Percentiles rank a stretch among this genome's conserved stretches.
These are phyloP conservation scores for Vitis rupestris DNA, from an alignment of 164 flowering plant genomes.

Conservation along the genomic window DNA sequence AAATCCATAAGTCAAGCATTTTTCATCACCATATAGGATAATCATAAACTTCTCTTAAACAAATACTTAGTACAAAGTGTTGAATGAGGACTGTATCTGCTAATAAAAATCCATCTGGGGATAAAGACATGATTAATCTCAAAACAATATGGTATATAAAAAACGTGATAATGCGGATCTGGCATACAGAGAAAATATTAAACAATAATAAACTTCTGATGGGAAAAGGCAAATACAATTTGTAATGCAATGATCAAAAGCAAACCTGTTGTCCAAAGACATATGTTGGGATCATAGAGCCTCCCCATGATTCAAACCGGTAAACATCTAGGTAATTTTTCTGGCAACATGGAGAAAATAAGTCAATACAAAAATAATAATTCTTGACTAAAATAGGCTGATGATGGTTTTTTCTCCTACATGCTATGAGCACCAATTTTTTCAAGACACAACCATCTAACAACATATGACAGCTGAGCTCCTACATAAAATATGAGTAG, in stretches of 20 bases:
- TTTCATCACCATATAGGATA: neutral
- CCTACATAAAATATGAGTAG: too few species aligned
- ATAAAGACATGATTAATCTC: neutral
- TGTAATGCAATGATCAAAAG: conserved; percentile 1
- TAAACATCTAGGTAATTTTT: conserved; percentile 95
- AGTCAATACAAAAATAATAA: conserved; percentile 2
- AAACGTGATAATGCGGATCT: neutral
- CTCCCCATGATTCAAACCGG: conserved; percentile 94
- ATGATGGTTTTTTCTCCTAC: too few species aligned
- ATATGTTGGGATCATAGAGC: conserved; percentile 80
- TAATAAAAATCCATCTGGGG: neutral
- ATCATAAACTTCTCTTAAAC: too few species aligned
- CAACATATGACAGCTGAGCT: too few species aligned
- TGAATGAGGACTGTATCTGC: neutral
- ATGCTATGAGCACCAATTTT: too few species aligned
- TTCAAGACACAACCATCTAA: too few species aligned
- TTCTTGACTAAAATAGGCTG: neutral
- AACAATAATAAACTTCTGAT: neutral
- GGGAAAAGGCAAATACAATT: neutral
- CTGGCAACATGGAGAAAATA: conserved; percentile 35
- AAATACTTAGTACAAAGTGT: neutral
- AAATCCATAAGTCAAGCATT: neutral
- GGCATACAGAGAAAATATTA: neutral
- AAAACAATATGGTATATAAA: neutral
- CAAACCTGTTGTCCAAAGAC: conserved; percentile 80